Evolutionary conservation across 2,329 filamentous ascomycete genomes (phyloP).

Genomic region (Decorospora gaudefroyi): DNA sequence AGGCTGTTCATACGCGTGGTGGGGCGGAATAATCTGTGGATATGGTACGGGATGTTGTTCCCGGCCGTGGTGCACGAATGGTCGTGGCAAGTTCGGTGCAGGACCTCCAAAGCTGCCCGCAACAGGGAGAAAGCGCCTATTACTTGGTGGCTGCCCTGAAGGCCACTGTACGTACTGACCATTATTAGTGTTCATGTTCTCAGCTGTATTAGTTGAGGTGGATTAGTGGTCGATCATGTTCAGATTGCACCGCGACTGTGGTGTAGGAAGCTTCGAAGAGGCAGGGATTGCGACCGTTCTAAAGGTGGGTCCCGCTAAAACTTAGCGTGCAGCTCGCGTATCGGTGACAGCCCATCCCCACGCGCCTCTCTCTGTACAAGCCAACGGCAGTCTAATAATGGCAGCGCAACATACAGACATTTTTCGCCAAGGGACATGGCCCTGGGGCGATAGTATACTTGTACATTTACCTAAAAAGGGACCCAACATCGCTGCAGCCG

Average conservation of each 20-base stretch:
- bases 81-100: constrained; percentile 15
- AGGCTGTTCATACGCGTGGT: constrained; percentile 24
- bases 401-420: too few species aligned
- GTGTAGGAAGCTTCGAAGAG: constrained; percentile 13
- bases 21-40: constrained; percentile 23
- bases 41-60: constrained; percentile 22
- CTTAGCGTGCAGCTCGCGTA: background rate
- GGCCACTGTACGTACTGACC: constrained; percentile 32
- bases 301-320: constrained; percentile 11
- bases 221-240: constrained; percentile 28
- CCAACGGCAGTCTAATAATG: too few species aligned
- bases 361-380: background rate
- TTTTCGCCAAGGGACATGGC: too few species aligned
- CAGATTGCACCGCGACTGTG: constrained; percentile 13
- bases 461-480: too few species aligned
- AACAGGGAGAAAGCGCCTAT: constrained; percentile 28
- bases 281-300: constrained; percentile 16
- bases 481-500: too few species aligned
- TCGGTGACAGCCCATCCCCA: background rate
- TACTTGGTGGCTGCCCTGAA: constrained; percentile 19
- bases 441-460: too few species aligned
- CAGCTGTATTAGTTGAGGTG: constrained; percentile 15
- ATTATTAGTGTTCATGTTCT: constrained; percentile 32
- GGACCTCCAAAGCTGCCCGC: constrained; percentile 27
- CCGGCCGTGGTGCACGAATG: constrained; percentile 14